Evolutionary conservation across 148 eudicot species (phyloP).

Genomic region (Heliosperma pusillum): DNA sequence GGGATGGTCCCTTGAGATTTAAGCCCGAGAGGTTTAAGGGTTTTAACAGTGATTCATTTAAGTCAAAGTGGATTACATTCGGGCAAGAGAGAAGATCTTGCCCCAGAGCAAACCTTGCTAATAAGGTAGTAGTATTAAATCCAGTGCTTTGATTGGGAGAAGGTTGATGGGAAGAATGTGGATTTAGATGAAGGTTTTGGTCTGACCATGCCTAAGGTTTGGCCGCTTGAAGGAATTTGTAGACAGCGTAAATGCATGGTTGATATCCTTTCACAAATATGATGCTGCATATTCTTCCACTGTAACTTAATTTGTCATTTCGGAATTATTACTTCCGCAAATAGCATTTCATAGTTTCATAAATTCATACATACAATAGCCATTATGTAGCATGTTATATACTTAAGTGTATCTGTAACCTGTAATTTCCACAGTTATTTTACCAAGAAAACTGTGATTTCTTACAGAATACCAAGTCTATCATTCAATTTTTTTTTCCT

Average conservation of each 20-base stretch:
- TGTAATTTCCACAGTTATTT: not conserved
- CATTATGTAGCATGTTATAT: not conserved
- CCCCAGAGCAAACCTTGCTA: slow-evolving; percentile 14
- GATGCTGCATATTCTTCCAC: slow-evolving; percentile 20
- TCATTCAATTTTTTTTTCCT: not conserved
- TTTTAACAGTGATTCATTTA: slow-evolving; percentile 2
- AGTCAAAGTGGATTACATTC: slow-evolving; percentile 11
- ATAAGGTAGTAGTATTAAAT: too few relatives aligned
- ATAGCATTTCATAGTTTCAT: too few relatives aligned
- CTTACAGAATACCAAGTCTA: not conserved
- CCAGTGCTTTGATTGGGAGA: slow-evolving; percentile 27
- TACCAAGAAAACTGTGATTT: not conserved
- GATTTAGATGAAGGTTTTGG: slow-evolving; percentile 23
- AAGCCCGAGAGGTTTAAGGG: slow-evolving; percentile 24
- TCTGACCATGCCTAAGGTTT: slow-evolving; percentile 23
- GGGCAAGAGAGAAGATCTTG: slow-evolving; percentile 23
- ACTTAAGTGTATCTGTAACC: not conserved
- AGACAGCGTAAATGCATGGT: slow-evolving; percentile 8
- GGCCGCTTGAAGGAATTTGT: slow-evolving; percentile 17
- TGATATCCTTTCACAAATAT: not conserved
- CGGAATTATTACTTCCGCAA: not conserved
- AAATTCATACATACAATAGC: not conserved
- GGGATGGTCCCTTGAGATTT: slow-evolving; percentile 15
- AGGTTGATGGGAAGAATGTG: slow-evolving; percentile 10
- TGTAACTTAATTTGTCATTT: too few relatives aligned